Evolutionary conservation across 2,329 filamentous ascomycete genomes (phyloP).

Genomic region (Hypomyces perniciosus): DNA sequence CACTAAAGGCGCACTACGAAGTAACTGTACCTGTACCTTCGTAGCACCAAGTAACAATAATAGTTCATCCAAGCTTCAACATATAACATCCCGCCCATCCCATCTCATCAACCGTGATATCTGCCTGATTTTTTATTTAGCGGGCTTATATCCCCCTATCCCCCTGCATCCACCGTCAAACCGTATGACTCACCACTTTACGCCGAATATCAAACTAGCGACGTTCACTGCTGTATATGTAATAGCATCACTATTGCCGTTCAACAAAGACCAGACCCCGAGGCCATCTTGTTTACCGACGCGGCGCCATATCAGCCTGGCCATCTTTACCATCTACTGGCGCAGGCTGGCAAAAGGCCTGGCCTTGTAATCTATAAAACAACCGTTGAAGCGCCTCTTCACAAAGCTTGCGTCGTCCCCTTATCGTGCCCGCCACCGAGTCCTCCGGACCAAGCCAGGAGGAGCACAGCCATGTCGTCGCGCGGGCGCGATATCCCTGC

Average conservation of each 20-base stretch:
- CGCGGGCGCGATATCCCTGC: conserved; percentile 30
- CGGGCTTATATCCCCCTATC: no score
- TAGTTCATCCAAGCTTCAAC: not conserved
- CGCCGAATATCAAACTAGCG: not conserved
- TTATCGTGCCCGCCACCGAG: no score
- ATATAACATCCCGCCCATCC: not conserved
- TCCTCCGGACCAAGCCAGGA: no score
- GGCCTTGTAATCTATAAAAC: not conserved
- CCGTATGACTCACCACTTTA: conserved; percentile 6
- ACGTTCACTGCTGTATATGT: not conserved
- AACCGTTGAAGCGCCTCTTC: not conserved
- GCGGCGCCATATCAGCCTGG: no score
- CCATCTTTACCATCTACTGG: not conserved
- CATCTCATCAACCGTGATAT: not conserved
- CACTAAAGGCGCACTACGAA: no score
- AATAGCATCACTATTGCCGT: not conserved
- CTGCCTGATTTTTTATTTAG: no score
- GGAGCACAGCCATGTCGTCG: conserved; percentile 1
- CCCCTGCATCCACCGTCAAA: no score
- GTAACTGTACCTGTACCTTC: no score
- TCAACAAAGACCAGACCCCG: no score
- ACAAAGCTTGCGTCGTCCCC: not conserved
- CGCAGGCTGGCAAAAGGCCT: not conserved
- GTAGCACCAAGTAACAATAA: not conserved
- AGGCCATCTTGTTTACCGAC: no score